A percentile compares a stretch with the other conserved stretches of the same genome.
These are phyloP conservation scores for Venturia carpophila DNA, from an alignment of 2,329 filamentous ascomycete species.

Conservation along the genomic window DNA sequence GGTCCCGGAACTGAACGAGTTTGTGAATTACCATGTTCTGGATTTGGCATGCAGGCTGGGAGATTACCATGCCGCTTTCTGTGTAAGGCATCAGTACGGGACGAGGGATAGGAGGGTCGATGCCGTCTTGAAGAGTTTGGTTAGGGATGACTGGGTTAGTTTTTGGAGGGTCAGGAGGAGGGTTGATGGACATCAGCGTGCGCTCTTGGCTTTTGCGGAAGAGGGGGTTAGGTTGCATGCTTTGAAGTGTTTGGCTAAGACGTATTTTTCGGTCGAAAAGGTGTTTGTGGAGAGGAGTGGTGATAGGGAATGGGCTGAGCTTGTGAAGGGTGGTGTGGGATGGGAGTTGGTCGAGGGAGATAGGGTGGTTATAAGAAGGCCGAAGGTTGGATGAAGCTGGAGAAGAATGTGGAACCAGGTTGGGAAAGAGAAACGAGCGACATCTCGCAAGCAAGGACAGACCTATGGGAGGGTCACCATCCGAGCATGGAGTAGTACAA, in stretches of 20 bases:
- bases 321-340: constrained; percentile 67
- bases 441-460: neutral
- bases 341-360: constrained; percentile 75
- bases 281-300: constrained; percentile 62
- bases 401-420: neutral
- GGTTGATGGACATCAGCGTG: constrained; percentile 73
- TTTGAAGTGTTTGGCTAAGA: constrained; percentile 76
- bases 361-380: constrained; percentile 67
- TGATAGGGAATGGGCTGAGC: constrained; percentile 60
- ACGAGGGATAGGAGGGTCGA: constrained; percentile 63
- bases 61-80: constrained; percentile 65
- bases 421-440: neutral
- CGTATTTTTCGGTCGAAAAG: constrained; percentile 67
- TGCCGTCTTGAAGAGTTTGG: constrained; percentile 58
- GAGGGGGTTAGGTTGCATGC: constrained; percentile 65
- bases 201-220: constrained; percentile 75
- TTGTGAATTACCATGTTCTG: constrained; percentile 71
- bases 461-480: no score
- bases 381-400: constrained; percentile 30
- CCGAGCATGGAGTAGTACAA: no score
- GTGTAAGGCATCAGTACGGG: constrained; percentile 52
- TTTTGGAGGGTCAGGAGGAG: constrained; percentile 64
- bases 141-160: constrained; percentile 72
- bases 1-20: constrained; percentile 65
- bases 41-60: constrained; percentile 80